Base-by-base conservation (phyloP, 805 yeast genomes). In the Jamesozyma jinghongensis region DNA sequence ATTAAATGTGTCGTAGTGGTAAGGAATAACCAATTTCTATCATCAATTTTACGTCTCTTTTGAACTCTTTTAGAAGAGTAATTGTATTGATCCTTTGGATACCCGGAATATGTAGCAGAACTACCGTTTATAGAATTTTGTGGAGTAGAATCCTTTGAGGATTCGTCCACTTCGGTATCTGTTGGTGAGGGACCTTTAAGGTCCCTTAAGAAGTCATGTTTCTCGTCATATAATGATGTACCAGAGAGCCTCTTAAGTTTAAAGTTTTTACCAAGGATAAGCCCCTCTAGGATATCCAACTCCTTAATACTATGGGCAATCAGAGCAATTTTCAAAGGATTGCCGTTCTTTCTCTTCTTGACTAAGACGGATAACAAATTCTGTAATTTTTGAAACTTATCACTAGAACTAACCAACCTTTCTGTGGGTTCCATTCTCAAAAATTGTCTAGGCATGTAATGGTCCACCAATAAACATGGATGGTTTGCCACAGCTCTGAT, bases 221-320 rank as follows among this genome's bases (percentile, higher is more conserved):
- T 52, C 38, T 57, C 57, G 27, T 73, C 76, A 47, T 69, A 73
- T 19, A 81, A 59, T 16, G 80, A 73, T 1, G 77, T 68, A 13
- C 85, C 85, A 19, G 86, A 75, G 50, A 80, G 73, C 49, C 94
- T 73, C 44, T 71, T 71, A 53, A 82, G 81, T 45, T 72, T 70
- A 30, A 85, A 60, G 29, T 67, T 66, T 51, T 84, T 77, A 2
- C 95, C 96, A n/a, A 82, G 66, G 12, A 86, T 54, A 34, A 81
- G 68, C 0, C 88, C 83, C 58, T 87, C 97, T 5, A 87, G 68
- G 35, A 87, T 63, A 54, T 87, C 94, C 46, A 83, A 57, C 53
- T 83, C 92, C 53, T 81, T 79, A 18, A 79, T 69, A 50, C 69
- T 73, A 29, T 73, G 70, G 0, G 86, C 81, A 3, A 79, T 72